Evolutionary conservation across 257 asterid species (phyloP), one percentile per base, ranked within the genome.

Genomic region (Petrea volubilis): DNA sequence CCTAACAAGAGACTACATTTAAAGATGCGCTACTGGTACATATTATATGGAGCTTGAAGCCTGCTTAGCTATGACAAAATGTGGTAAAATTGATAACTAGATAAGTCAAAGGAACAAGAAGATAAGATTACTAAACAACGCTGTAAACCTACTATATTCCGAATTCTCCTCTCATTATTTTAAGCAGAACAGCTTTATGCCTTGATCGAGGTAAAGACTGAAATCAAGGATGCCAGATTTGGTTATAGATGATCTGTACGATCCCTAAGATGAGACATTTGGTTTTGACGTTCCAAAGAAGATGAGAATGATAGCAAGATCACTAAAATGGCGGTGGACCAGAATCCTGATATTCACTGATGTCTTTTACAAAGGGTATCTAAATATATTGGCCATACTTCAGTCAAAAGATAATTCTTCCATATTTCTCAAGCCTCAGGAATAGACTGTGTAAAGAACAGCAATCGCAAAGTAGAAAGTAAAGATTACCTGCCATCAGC

Each of bases 401-500:
- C 64, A 74, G 88, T 79, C 87, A 87, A 85, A 83, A 87, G 86
- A 52, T 65, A 56, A 70, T 53, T 44, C 12, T 43, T 68, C 66
- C 63, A 23, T 81, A 21, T 78, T 71, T 79, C 74, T 47, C 24
- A 66, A 71, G 83, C 80, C 82, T 44, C 27, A 21, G 44, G 50
- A 51, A 25, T 34, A 60, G 29, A 47, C 46, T 33, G 61, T 44
- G 23, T n/a, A 15, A 53, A 65, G 63, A 47, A 43, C 51, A 68
- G 61, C 27, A 43, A 40, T 60, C 38, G 49, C 21, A 53, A 68
- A 70, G 68, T 28, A 70, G 58, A 60, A 60, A 34, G 59, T 25
- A 29, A 68, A 44, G 72, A 67, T 62, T 29, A 76, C 75, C 79
- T 70, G 72, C 65, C 43, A 73, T 68, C 60, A 46, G 43, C 64